Evolutionary conservation across 352 stramenopile species (phyloP).

Genomic region (Phytophthora meadii): DNA sequence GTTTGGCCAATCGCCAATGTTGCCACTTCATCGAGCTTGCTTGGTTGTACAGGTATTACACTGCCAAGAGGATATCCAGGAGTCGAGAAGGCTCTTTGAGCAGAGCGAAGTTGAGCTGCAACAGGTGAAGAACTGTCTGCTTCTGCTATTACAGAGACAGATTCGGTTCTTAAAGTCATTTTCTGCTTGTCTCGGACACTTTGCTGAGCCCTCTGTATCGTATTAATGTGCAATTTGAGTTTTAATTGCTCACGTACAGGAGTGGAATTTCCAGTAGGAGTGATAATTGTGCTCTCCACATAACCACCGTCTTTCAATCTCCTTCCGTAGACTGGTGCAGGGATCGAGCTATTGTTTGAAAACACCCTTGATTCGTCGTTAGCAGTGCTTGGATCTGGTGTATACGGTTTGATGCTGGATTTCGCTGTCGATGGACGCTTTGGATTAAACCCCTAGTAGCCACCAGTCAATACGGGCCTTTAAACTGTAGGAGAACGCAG

Average conservation of each 20-base stretch:
- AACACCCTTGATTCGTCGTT: not conserved
- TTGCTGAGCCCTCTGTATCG: conserved; percentile 27
- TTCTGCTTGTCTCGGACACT: conserved; percentile 23
- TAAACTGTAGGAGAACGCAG: not conserved
- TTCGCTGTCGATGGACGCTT: conserved; percentile 21
- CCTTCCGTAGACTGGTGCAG: conserved; percentile 11
- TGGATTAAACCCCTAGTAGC: conserved; percentile 19
- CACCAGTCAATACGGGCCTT: not conserved
- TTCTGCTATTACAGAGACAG: conserved; percentile 22
- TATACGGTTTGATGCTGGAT: not conserved
- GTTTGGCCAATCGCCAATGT: not conserved
- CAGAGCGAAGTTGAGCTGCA: conserved; percentile 20
- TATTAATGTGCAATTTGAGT: conserved; percentile 11
- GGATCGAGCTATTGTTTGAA: not conserved
- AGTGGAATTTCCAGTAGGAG: not conserved
- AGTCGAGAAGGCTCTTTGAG: conserved; percentile 30
- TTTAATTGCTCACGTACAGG: not conserved
- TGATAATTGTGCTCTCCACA: conserved; percentile 8
- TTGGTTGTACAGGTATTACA: not conserved
- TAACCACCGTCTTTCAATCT: conserved; percentile 30
- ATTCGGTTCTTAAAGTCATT: conserved; percentile 12
- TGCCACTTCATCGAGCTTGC: too few species aligned
- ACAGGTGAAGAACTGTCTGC: conserved; percentile 12
- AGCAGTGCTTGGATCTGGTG: not conserved
- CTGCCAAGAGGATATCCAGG: conserved; percentile 32